These are phyloP conservation scores for Leucocoprinus sp. DNA, from an alignment of 768 basidiomycete species.

Conservation along the genomic window DNA sequence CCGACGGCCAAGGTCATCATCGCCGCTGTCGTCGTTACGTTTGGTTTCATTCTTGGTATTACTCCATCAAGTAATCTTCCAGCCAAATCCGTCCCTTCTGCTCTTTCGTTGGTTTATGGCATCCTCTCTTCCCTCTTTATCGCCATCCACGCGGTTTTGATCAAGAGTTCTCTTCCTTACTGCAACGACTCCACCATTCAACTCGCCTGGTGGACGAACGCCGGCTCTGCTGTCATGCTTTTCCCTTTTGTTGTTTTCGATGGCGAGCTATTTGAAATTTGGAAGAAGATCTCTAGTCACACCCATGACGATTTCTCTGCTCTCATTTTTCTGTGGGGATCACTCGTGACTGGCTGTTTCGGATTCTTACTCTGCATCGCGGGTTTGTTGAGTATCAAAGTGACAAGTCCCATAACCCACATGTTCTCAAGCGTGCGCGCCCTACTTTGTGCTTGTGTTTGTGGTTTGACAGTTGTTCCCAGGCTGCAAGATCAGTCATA, in stretches of 20 bases:
- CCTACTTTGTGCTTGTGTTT: slow-evolving; percentile 3
- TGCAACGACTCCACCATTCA: slow-evolving; percentile 67
- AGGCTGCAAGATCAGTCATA: slow-evolving; percentile 78
- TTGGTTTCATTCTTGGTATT: slow-evolving; percentile 74
- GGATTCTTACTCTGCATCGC: slow-evolving; percentile 78
- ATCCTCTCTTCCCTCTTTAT: slow-evolving; percentile 68
- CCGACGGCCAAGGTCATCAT: slow-evolving; percentile 48
- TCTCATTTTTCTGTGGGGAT: slow-evolving; percentile 63
- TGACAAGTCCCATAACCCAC: slow-evolving; percentile 77
- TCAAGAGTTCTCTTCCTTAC: slow-evolving; percentile 60
- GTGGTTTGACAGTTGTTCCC: slow-evolving; percentile 6
- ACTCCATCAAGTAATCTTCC: slow-evolving; percentile 45
- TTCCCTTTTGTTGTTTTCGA: slow-evolving; percentile 51
- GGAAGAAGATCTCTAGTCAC: slow-evolving; percentile 26
- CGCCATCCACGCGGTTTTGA: slow-evolving; percentile 66
- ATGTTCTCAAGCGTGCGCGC: slow-evolving; percentile 71
- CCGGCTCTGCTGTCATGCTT: slow-evolving; percentile 57
- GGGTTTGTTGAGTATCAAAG: slow-evolving; percentile 71
- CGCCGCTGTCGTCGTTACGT: slow-evolving; percentile 56
- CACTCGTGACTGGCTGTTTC: slow-evolving; percentile 62
- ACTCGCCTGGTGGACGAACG: slow-evolving; percentile 75
- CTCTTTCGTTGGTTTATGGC: slow-evolving; percentile 60
- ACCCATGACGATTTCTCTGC: slow-evolving; percentile 38
- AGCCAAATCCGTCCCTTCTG: slow-evolving; percentile 34
- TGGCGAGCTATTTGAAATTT: slow-evolving; percentile 41